Base-by-base conservation (phyloP, 2,329 filamentous ascomycete species). In the Dactylonectria estremocensis region DNA sequence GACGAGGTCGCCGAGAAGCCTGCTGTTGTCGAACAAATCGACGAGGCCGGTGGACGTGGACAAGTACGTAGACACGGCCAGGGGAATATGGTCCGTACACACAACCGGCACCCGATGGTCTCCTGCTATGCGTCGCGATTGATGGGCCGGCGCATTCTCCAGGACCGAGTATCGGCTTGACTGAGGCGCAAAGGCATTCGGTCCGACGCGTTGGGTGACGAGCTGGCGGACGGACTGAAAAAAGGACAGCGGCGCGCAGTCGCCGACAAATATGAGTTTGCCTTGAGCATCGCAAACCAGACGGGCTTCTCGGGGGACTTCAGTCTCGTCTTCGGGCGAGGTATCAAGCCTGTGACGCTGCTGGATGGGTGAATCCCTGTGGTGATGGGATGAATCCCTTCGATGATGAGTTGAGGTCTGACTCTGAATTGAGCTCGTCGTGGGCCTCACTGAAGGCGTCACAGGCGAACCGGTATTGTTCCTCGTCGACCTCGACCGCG, bases 181-280 rank as follows among this genome's bases (percentile, higher is more conserved):
- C 66, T 87, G 83, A 0, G 86, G 85, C 1, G 86, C 83, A 67
- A 88, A 88, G 1, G 85, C 86, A 53, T 84, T 80, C 13, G 82
- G 80, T 18, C 86, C 86, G 37, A 88, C 82, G 6, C 82, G 78
- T 0, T 80, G 82, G 0, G 83, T 87, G 22, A 88, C 85, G 18
- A 89, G 81, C 69, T 87, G 83, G 2, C 86, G 81, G 7, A 88
- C 83, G 0, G 85, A 87, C 69, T 88, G 86, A 70, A 88, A 88
- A 67, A 89, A 85, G 0, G 86, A 88, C 20, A 89, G 77, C 1
- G 87, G 87, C 5, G 87, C 87, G 69, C 86, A 88, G 72, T 89
- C 87, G 5, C 87, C 87, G 24, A 88, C 86, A 72, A 89, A 89
- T 33, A 87, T 85, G 22, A 88, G 74, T 70, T 87, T 87, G 1